Evolutionary conservation across 305 asterid species (phyloP), one percentile per base, ranked within the genome.

Genomic region (Plantago rigida): DNA sequence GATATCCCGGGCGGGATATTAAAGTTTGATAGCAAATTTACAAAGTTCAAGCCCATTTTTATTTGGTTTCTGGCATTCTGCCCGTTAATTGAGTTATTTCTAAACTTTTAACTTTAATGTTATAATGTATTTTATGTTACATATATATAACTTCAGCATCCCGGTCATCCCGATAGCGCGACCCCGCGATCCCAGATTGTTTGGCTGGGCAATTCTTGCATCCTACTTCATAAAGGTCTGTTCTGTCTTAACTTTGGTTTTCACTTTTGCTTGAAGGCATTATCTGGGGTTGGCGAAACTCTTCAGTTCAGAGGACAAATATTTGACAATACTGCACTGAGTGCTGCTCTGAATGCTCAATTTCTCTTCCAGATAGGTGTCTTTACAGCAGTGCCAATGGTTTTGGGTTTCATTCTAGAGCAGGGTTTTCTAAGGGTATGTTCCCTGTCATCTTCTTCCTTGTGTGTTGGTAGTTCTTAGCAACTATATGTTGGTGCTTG

Each of bases 281-380:
- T 92, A 73, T 92, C 99, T 73, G 99, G 99, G 22, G 89, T 89
- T 73, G 99, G 95, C 47, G 95, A 82, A 79, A 55, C 77, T 66
- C 61, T 92, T 64, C 79, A 78, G 75, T 74, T 66, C 41, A 69
- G 81, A 75, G 84, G 95, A 29, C 56, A 76, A 55, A 62, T 92
- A 64, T 59, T 62, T 39, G 65, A 78, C 47, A 92, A 92, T 72
- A 68, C 79, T 53, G 81, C 99, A 39, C 84, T 92, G 42, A 82
- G 66, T 65, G 91, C 95, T 34, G 95, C 97, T 56, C 73, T 92
- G 42, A 88, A 86, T 78, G 94, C 97, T 0, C 99, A 92, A 80
- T 92, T 92, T 77, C 86, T 92, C 71, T 80, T 88, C 70, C 99
- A 92, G 84, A 92, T 92, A 77, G 99, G 99, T 71, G 51, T 80